These are phyloP conservation scores for Sclerotinia spermophila DNA, from an alignment of 2,329 filamentous ascomycete genomes.

Conservation along the genomic window DNA sequence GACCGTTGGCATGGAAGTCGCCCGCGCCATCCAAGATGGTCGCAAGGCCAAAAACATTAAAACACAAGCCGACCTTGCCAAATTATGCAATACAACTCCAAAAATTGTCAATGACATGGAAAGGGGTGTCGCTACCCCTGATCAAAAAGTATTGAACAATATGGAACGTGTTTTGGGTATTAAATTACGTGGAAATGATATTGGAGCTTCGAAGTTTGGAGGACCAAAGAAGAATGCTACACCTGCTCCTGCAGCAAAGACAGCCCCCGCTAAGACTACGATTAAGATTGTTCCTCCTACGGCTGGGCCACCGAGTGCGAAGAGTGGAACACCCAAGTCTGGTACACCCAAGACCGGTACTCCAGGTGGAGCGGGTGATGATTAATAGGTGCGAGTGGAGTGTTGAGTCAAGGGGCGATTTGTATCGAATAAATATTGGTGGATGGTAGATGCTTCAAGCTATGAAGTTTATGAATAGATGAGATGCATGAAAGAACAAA, in stretches of 20 bases:
- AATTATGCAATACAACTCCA: conserved; percentile 83
- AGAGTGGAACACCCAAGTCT: neutral
- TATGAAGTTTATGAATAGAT: conserved; percentile 7
- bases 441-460: neutral
- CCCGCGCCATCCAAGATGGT: conserved; percentile 74
- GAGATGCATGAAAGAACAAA: neutral
- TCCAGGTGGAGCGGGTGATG: neutral
- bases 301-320: neutral
- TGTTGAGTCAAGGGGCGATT: neutral
- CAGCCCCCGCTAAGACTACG: conserved; percentile 23
- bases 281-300: conserved; percentile 12
- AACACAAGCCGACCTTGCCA: conserved; percentile 84
- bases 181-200: conserved; percentile 80
- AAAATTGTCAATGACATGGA: conserved; percentile 81
- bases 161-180: conserved; percentile 87
- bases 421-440: neutral
- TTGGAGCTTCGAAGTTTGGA: conserved; percentile 77
- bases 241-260: conserved; percentile 3
- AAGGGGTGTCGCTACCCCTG: conserved; percentile 70
- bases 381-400: neutral
- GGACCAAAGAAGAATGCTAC: conserved; percentile 39
- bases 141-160: conserved; percentile 73
- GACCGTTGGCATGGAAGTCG: conserved; percentile 77
- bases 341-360: neutral
- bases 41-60: conserved; percentile 82